These are phyloP conservation scores for Collybia mongolica DNA, from an alignment of 768 basidiomycete species.

Conservation along the genomic window DNA sequence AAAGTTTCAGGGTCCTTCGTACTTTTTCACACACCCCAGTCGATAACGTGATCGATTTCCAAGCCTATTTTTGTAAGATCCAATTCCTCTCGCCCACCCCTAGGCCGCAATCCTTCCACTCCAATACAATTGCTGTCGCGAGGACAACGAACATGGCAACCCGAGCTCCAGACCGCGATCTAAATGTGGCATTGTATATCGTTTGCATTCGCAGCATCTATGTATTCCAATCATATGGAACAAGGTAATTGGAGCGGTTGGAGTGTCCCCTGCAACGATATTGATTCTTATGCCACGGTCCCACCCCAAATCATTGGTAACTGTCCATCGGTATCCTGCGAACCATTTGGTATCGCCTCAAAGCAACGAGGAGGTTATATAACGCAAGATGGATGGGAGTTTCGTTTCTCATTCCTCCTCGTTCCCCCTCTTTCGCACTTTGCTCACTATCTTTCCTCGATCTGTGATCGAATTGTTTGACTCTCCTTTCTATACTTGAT, in stretches of 20 bases:
- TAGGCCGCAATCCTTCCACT: background rate
- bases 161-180: too few species aligned
- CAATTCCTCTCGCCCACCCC: background rate
- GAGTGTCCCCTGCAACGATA: too few species aligned
- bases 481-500: slow-evolving; percentile 5
- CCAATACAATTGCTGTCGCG: background rate
- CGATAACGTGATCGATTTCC: too few species aligned
- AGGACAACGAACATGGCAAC: background rate
- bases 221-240: too few species aligned
- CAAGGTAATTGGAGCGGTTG: too few species aligned
- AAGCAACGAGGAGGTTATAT: background rate
- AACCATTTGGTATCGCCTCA: background rate
- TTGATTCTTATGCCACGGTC: background rate
- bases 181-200: too few species aligned
- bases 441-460: slow-evolving; percentile 11
- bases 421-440: background rate
- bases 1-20: too few species aligned
- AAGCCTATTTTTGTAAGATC: background rate
- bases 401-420: background rate
- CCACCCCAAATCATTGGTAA: background rate
- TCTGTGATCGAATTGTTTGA: slow-evolving; percentile 14
- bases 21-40: too few species aligned
- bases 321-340: background rate
- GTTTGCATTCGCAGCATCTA: too few species aligned
- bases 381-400: background rate